Conservation (phyloP, 371 early-diverging fungal genomes). For the Modicella reniformis region DNA sequence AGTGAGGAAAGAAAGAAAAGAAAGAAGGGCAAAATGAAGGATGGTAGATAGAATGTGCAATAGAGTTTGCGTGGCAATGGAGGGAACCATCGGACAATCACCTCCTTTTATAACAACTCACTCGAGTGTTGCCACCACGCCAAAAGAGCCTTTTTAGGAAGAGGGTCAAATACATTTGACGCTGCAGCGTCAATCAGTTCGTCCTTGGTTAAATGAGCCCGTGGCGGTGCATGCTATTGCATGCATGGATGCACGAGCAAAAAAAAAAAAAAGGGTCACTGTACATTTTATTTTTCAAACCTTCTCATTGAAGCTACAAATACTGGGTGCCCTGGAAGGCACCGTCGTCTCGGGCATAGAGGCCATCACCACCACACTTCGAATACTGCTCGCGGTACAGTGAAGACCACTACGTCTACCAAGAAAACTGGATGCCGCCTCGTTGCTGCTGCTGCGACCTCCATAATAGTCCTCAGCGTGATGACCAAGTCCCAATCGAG, state of each 20-base stretch:
- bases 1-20: not conserved
- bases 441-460: not conserved
- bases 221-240: no score
- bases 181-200: not conserved
- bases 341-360: conserved; percentile 30
- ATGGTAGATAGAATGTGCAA: no score
- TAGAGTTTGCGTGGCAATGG: no score
- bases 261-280: not conserved
- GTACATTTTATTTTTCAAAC: conserved; percentile 15
- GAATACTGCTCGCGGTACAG: conserved; percentile 33
- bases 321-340: conserved; percentile 36
- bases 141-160: conserved; percentile 6
- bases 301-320: conserved; percentile 28
- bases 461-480: not conserved
- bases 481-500: conserved; percentile 1
- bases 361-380: conserved; percentile 19
- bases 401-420: conserved; percentile 27
- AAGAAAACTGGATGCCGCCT: conserved; percentile 22
- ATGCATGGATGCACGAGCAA: no score
- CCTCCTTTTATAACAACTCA: no score
- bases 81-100: no score
- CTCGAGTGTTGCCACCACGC: no score
- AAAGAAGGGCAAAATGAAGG: not conserved
- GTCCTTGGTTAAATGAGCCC: no score
- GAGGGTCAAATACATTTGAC: not conserved